Evolutionary conservation across 257 asterid genomes (phyloP).

Genomic region (Solanum piurae): DNA sequence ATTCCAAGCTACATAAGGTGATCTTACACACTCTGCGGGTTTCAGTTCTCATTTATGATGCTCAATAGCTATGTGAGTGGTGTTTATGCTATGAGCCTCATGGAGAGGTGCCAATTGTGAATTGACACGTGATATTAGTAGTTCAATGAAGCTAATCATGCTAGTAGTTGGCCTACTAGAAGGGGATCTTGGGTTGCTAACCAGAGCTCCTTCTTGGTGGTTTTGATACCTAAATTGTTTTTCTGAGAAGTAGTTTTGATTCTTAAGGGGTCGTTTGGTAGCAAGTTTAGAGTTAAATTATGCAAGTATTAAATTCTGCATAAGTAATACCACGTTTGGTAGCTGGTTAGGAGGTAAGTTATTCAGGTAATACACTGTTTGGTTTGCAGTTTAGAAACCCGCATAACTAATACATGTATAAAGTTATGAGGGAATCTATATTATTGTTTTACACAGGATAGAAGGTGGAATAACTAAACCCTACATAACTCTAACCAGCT

Average conservation of each 20-base stretch:
- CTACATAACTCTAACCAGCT: background rate
- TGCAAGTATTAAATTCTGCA: background rate
- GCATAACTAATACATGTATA: background rate
- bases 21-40: background rate
- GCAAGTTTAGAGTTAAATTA: background rate
- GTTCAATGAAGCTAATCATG: background rate
- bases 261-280: background rate
- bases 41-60: background rate
- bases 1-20: background rate
- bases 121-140: background rate
- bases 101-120: background rate
- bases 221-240: background rate
- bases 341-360: background rate
- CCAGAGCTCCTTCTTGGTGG: background rate
- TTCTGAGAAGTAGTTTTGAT: background rate
- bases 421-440: background rate
- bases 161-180: background rate
- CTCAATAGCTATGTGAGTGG: background rate
- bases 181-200: background rate
- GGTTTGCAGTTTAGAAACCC: background rate
- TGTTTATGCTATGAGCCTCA: background rate
- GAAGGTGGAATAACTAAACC: background rate
- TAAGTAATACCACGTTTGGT: background rate
- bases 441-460: no score
- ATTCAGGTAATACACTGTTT: background rate